These are phyloP conservation scores for Liriodendron chinense DNA, from an alignment of 164 flowering plant species.

Conservation along the genomic window DNA sequence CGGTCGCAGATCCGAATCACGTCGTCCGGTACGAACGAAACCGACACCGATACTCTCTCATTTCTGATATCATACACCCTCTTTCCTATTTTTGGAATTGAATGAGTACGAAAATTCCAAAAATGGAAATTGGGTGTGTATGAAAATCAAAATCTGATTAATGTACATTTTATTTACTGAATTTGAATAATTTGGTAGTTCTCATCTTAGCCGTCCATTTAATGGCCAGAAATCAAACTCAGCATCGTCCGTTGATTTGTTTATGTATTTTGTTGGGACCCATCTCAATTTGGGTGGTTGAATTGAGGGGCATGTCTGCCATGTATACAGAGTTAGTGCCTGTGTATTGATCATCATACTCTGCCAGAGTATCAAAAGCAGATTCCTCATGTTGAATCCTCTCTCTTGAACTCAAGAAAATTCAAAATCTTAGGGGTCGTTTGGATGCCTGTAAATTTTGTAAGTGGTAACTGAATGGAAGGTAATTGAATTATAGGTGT, in stretches of 20 bases:
- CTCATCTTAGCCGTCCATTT: no score
- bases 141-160: not conserved
- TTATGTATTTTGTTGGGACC: not conserved
- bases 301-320: not conserved
- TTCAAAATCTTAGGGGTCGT: no score
- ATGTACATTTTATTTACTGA: no score
- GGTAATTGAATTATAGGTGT: no score
- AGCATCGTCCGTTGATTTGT: not conserved
- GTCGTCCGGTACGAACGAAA: constrained; percentile 35
- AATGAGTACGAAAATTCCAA: not conserved
- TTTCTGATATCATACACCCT: not conserved
- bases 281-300: not conserved
- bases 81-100: not conserved
- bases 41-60: not conserved
- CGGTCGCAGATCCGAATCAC: constrained; percentile 28
- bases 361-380: no score
- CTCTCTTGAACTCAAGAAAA: no score
- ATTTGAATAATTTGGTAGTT: no score
- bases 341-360: no score
- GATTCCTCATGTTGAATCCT: no score
- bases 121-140: not conserved
- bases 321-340: no score
- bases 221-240: not conserved
- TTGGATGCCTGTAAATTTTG: no score
- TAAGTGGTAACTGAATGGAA: no score